Evolutionary conservation across 139 green algal species (phyloP).

Genomic region (Monoraphidium neglectum): DNA sequence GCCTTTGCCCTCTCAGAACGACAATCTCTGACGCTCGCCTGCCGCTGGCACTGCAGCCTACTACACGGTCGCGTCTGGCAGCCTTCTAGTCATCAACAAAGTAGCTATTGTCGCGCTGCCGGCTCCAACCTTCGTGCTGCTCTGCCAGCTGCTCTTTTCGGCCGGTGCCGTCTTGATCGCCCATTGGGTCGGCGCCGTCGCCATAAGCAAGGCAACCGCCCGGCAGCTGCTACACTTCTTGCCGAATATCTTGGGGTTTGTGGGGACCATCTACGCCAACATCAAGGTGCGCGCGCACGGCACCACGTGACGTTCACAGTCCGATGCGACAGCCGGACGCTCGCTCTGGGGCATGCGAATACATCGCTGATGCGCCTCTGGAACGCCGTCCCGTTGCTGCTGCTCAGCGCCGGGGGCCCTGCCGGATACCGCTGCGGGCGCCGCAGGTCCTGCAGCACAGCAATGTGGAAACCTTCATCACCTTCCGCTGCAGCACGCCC

Average conservation of each 20-base stretch:
- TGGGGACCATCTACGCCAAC: slow-evolving; percentile 62
- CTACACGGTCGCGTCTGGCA: slow-evolving; percentile 46
- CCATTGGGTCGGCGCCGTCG: slow-evolving; percentile 11
- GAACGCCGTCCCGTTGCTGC: too few relatives aligned
- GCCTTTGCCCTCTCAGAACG: too few relatives aligned
- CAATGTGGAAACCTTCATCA: slow-evolving; percentile 75
- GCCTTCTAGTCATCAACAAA: slow-evolving; percentile 68
- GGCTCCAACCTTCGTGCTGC: slow-evolving; percentile 56
- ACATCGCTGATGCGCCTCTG: not conserved
- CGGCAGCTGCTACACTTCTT: slow-evolving; percentile 48
- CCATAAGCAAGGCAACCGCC: slow-evolving; percentile 35
- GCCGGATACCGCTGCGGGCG: too few relatives aligned
- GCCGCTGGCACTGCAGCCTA: too few relatives aligned
- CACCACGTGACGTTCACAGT: not conserved
- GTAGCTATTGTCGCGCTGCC: slow-evolving; percentile 46
- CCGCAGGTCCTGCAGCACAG: slow-evolving; percentile 62
- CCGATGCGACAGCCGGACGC: not conserved
- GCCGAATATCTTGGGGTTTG: slow-evolving; percentile 50
- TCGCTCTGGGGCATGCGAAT: not conserved
- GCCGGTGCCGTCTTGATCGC: slow-evolving; percentile 32
- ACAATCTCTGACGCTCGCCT: too few relatives aligned
- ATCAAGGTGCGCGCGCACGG: slow-evolving; percentile 52
- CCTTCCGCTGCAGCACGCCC: slow-evolving; percentile 60
- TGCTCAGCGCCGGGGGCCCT: not conserved
- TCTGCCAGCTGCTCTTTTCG: slow-evolving; percentile 43